Conservation (phyloP, 2,329 filamentous ascomycete species). For the Curvularia spicifera region DNA sequence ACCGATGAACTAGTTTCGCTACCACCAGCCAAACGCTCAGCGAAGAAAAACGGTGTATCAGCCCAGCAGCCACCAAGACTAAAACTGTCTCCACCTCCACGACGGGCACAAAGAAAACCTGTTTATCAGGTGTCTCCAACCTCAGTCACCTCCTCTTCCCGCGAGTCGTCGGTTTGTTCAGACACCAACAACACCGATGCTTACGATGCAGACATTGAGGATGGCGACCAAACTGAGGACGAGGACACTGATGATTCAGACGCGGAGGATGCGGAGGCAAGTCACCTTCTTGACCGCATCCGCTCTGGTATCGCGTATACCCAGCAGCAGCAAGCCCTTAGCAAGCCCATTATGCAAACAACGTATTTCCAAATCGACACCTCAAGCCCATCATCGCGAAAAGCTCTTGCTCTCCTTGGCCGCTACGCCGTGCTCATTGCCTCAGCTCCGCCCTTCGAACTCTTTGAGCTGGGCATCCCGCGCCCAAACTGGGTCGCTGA, state of each 20-base stretch:
- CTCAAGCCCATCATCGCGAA: background rate
- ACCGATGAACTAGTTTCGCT: background rate
- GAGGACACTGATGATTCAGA: background rate
- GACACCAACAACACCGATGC: background rate
- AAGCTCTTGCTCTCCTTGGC: constrained; percentile 4
- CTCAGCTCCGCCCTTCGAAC: background rate
- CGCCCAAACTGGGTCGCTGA: constrained; percentile 10
- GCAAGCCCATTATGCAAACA: constrained; percentile 8
- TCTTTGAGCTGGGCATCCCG: constrained; percentile 14
- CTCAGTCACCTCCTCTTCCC: background rate
- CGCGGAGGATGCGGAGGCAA: too few relatives aligned
- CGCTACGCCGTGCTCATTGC: constrained; percentile 5
- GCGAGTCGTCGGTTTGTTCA: background rate
- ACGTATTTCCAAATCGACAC: constrained; percentile 14
- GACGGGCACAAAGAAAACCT: too few relatives aligned
- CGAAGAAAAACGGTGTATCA: background rate
- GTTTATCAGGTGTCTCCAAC: background rate
- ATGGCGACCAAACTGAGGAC: background rate
- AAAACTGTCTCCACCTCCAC: background rate
- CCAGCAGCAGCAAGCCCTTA: background rate
- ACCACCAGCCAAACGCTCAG: too few relatives aligned
- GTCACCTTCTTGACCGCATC: constrained; percentile 9
- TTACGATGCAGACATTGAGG: too few relatives aligned
- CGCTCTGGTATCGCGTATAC: constrained; percentile 10
- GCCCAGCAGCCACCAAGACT: background rate